phyloP scores from a whole-genome alignment of 139 green algal genomes.

The Chlorella sorokiniana region DNA sequence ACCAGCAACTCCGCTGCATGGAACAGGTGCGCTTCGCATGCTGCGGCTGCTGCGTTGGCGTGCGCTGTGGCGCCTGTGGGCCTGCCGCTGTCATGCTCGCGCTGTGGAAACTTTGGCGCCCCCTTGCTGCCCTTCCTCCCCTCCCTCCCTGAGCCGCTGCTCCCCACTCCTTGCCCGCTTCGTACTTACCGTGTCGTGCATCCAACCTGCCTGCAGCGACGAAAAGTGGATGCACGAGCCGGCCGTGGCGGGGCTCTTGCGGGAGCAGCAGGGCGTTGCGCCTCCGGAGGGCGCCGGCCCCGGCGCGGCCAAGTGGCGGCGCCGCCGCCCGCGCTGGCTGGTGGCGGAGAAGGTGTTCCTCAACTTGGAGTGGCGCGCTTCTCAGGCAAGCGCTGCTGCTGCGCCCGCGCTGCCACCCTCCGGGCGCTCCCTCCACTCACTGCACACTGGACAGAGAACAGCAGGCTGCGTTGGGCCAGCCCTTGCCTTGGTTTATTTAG shows the following conservation, averaged over 20 bases:
- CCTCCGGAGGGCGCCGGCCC: neutral
- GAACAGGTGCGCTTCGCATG: constrained; percentile 17
- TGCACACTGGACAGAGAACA: too few relatives aligned
- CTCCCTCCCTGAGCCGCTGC: too few relatives aligned
- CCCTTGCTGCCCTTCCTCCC: too few relatives aligned
- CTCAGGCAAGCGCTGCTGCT: constrained; percentile 22
- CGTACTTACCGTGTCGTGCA: too few relatives aligned
- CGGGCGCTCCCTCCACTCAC: too few relatives aligned
- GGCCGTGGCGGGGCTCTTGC: constrained; percentile 44
- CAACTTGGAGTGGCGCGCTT: constrained; percentile 53
- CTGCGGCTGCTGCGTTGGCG: neutral
- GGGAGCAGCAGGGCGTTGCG: constrained; percentile 16
- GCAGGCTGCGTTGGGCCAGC: too few relatives aligned
- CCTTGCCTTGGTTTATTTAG: too few relatives aligned
- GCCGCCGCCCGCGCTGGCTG: constrained; percentile 58
- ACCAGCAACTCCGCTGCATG: constrained; percentile 38
- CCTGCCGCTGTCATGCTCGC: too few relatives aligned
- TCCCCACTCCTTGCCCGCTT: too few relatives aligned
- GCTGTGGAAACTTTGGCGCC: too few relatives aligned
- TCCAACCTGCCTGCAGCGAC: constrained; percentile 34
- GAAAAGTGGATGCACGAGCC: constrained; percentile 52
- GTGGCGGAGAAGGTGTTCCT: constrained; percentile 53
- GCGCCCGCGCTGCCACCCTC: neutral
- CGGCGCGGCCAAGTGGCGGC: constrained; percentile 30
- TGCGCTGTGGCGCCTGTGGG: too few relatives aligned